These are phyloP conservation scores for Ganoderma boninense DNA, from an alignment of 1,284 basidiomycete genomes.

Conservation along the genomic window DNA sequence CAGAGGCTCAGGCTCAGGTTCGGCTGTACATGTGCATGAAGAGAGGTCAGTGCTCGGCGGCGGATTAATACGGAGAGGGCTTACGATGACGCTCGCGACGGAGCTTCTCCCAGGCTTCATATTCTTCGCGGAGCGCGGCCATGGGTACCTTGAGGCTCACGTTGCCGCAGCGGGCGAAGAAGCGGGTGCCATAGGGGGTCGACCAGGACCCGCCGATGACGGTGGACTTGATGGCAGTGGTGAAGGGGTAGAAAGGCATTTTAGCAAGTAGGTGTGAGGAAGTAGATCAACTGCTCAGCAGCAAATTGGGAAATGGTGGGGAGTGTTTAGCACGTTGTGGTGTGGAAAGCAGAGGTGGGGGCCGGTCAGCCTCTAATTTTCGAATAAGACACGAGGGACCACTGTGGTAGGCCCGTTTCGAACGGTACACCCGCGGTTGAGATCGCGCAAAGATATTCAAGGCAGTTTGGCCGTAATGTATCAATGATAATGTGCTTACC, in stretches of 20 bases:
- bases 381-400: neutral
- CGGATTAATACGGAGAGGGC: too few species aligned
- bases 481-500: neutral
- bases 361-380: neutral
- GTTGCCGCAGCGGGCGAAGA: conserved; percentile 5
- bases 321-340: neutral
- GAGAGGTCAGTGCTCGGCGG: neutral
- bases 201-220: conserved; percentile 9
- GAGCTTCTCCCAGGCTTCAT: conserved; percentile 3
- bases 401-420: neutral
- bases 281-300: neutral
- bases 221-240: neutral
- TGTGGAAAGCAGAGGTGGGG: neutral
- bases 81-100: neutral
- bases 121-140: neutral
- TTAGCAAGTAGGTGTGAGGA: neutral
- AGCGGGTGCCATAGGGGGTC: conserved; percentile 8
- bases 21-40: neutral
- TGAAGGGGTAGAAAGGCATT: neutral
- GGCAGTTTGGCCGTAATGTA: neutral
- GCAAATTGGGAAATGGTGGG: neutral
- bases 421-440: neutral
- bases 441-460: neutral
- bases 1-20: neutral
- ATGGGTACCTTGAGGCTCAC: conserved; percentile 8